phyloP scores from a whole-genome alignment of 164 flowering plant genomes.

The Annona cherimola region DNA sequence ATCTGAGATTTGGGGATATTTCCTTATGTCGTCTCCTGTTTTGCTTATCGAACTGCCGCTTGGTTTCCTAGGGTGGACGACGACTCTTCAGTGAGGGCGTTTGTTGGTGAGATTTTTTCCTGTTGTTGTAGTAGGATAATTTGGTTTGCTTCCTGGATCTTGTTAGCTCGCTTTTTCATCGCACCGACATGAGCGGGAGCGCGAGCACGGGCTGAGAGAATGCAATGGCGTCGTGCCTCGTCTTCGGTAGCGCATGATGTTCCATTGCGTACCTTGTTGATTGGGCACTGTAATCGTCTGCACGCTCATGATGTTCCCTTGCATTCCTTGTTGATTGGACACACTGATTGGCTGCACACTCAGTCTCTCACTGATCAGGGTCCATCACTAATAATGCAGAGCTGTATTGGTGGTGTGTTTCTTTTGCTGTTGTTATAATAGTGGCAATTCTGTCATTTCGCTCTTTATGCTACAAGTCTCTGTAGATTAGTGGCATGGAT shows the following conservation, averaged over 20 bases:
- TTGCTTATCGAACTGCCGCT: not conserved
- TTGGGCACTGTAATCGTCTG: not conserved
- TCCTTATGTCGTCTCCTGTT: not conserved
- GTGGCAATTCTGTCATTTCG: not conserved
- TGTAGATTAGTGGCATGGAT: not conserved
- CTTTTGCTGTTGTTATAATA: no score
- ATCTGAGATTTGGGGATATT: not conserved
- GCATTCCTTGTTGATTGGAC: no score
- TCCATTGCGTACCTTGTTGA: not conserved
- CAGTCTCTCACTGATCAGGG: no score
- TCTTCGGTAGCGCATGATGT: not conserved
- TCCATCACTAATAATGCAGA: no score
- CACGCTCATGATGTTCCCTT: no score
- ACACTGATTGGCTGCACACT: no score
- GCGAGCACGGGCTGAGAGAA: not conserved
- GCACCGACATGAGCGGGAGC: not conserved
- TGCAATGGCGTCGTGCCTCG: not conserved
- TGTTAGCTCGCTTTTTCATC: not conserved
- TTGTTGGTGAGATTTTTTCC: slow-evolving; percentile 6
- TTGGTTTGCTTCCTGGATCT: not conserved
- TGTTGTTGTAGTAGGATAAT: not conserved
- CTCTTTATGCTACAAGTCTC: not conserved
- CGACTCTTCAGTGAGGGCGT: not conserved
- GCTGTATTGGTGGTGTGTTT: no score
- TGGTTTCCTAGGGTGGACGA: not conserved